Evolutionary conservation across 1,139 yeast genomes (phyloP).

Genomic region (Lodderomyces margitis): DNA sequence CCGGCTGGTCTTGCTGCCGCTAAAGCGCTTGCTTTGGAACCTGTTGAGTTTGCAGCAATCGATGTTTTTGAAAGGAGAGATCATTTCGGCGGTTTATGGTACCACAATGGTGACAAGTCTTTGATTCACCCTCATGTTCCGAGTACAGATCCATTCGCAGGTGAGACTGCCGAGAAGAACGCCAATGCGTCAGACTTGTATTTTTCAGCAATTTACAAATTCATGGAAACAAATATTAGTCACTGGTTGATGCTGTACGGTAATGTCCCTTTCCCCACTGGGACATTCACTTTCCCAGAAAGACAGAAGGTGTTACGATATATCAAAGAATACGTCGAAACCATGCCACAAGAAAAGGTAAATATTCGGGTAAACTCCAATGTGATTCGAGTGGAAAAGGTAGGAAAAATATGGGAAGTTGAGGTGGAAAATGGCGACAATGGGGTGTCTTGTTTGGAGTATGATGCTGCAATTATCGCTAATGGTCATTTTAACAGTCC

Average conservation of each 20-base stretch:
- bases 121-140: conserved; percentile 24
- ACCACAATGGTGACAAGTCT: conserved; percentile 31
- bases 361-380: conserved; percentile 23
- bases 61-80: conserved; percentile 45
- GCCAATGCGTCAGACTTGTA: conserved; percentile 16
- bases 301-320: conserved; percentile 40
- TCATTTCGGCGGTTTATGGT: conserved; percentile 51
- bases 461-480: conserved; percentile 47
- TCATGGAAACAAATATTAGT: conserved; percentile 47
- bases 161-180: conserved; percentile 10
- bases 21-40: conserved; percentile 44
- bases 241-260: conserved; percentile 43
- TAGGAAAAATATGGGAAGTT: conserved; percentile 18
- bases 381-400: conserved; percentile 20
- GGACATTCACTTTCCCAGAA: conserved; percentile 32
- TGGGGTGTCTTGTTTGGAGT: conserved; percentile 16
- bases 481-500: conserved; percentile 51
- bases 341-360: conserved; percentile 29
- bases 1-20: conserved; percentile 52
- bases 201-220: conserved; percentile 46
- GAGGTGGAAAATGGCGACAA: conserved; percentile 13
- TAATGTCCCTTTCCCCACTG: conserved; percentile 32
- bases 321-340: conserved; percentile 28
- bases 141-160: conserved; percentile 19
- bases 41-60: conserved; percentile 26